phyloP scores from a whole-genome alignment of 352 stramenopile genomes.

The Phytophthora kernoviae region DNA sequence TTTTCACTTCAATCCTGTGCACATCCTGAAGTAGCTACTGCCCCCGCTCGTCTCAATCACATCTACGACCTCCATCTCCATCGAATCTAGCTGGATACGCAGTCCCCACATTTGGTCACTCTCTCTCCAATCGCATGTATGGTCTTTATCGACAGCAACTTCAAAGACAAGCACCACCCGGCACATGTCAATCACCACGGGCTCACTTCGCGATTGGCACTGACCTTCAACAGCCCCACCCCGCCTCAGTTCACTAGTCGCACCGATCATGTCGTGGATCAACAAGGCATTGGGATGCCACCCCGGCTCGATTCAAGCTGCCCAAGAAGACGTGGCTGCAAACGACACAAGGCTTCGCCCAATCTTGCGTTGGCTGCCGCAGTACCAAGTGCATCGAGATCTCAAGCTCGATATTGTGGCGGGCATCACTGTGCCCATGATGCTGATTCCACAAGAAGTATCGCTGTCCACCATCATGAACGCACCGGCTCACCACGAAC shows the following conservation, averaged over 20 bases:
- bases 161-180: too few species aligned
- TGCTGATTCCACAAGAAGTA: constrained; percentile 86
- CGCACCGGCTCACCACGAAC: constrained; percentile 80
- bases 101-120: too few species aligned
- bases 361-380: constrained; percentile 48
- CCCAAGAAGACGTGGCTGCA: constrained; percentile 1
- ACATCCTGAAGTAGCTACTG: too few species aligned
- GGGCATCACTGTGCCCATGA: constrained; percentile 62
- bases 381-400: constrained; percentile 41
- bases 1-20: too few species aligned
- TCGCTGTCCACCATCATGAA: constrained; percentile 83
- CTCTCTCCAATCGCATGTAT: too few species aligned
- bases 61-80: too few species aligned
- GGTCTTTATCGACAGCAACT: constrained; percentile 2
- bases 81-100: too few species aligned
- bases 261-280: constrained; percentile 2
- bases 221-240: too few species aligned
- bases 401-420: constrained; percentile 47
- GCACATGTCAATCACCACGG: too few species aligned
- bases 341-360: constrained; percentile 7
- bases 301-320: neutral
- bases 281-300: neutral
- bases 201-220: too few species aligned
- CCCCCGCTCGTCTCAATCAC: too few species aligned
- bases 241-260: too few species aligned